A percentile compares a stretch with the other conserved stretches of the same genome.
Evolutionary conservation across 2,329 filamentous ascomycete species (phyloP).

Genomic region (Fusarium graminum): DNA sequence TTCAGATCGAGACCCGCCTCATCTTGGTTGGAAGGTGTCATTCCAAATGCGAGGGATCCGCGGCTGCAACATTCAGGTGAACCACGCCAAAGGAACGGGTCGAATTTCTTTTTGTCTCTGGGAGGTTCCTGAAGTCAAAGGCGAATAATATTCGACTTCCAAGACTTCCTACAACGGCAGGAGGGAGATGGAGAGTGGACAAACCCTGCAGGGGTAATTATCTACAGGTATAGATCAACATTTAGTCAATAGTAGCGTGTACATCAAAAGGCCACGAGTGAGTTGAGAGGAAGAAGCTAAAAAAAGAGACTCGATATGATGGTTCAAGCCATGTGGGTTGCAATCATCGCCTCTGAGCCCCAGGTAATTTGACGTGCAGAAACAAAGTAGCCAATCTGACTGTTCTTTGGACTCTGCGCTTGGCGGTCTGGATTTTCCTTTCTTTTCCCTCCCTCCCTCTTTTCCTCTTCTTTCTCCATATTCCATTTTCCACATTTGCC

Average conservation of each 20-base stretch:
- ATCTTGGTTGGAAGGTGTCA: slow-evolving; percentile 14
- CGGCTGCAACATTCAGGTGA: slow-evolving; percentile 45
- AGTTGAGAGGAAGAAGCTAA: slow-evolving; percentile 32
- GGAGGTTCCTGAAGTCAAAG: not conserved
- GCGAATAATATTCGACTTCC: not conserved
- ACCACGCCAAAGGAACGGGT: slow-evolving; percentile 37
- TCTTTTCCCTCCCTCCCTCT: slow-evolving; percentile 8
- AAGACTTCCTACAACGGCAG: slow-evolving; percentile 31
- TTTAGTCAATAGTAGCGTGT: slow-evolving; percentile 9
- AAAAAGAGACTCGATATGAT: slow-evolving; percentile 36
- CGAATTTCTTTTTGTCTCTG: slow-evolving; percentile 28
- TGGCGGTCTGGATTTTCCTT: slow-evolving; percentile 10
- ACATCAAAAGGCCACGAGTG: slow-evolving; percentile 15
- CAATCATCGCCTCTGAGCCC: slow-evolving; percentile 27
- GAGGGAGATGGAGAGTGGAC: slow-evolving; percentile 30
- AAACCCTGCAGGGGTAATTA: slow-evolving; percentile 35
- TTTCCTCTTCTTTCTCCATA: not conserved
- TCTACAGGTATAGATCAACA: slow-evolving; percentile 12
- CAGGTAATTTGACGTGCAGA: slow-evolving; percentile 47
- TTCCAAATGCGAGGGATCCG: slow-evolving; percentile 17
- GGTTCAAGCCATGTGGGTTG: slow-evolving; percentile 26
- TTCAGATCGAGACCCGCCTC: slow-evolving; percentile 44
- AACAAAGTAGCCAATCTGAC: slow-evolving; percentile 28
- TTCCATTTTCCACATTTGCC: not conserved
- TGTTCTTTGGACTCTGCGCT: slow-evolving; percentile 15